Conservation (phyloP, 495 filamentous ascomycete species). For the Xylaria palmicola region DNA sequence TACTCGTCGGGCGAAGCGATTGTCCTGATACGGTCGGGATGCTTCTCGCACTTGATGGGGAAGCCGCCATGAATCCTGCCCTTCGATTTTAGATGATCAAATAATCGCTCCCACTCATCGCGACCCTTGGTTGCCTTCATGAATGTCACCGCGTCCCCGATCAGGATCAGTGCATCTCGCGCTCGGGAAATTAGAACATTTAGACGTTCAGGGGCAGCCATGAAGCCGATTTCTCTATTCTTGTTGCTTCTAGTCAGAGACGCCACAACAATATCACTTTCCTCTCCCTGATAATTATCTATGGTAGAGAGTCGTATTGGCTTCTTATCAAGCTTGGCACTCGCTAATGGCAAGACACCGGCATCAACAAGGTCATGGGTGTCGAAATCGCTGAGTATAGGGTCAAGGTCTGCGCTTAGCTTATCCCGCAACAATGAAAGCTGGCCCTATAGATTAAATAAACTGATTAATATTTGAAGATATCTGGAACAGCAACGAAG, state of each 20-base stretch:
- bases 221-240: slow-evolving; percentile 69
- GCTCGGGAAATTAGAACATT: slow-evolving; percentile 75
- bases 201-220: slow-evolving; percentile 63
- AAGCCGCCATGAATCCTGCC: slow-evolving; percentile 67
- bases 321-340: slow-evolving; percentile 50
- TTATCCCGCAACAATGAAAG: slow-evolving; percentile 55
- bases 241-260: slow-evolving; percentile 68
- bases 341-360: slow-evolving; percentile 58
- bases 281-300: slow-evolving; percentile 82
- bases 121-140: slow-evolving; percentile 59
- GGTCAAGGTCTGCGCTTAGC: slow-evolving; percentile 53
- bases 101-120: slow-evolving; percentile 56
- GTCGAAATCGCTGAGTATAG: slow-evolving; percentile 70
- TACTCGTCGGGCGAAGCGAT: slow-evolving; percentile 42
- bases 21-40: slow-evolving; percentile 44
- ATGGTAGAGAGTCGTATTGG: slow-evolving; percentile 64
- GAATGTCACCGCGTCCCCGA: slow-evolving; percentile 72
- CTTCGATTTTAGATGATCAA: slow-evolving; percentile 54
- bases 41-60: slow-evolving; percentile 66
- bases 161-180: slow-evolving; percentile 64
- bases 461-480: not conserved
- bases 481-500: too few species aligned
- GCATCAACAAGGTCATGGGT: slow-evolving; percentile 64
- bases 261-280: slow-evolving; percentile 71
- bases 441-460: slow-evolving; percentile 54